Conservation (phyloP, 495 filamentous ascomycete species). For the Penicillium canariense region DNA sequence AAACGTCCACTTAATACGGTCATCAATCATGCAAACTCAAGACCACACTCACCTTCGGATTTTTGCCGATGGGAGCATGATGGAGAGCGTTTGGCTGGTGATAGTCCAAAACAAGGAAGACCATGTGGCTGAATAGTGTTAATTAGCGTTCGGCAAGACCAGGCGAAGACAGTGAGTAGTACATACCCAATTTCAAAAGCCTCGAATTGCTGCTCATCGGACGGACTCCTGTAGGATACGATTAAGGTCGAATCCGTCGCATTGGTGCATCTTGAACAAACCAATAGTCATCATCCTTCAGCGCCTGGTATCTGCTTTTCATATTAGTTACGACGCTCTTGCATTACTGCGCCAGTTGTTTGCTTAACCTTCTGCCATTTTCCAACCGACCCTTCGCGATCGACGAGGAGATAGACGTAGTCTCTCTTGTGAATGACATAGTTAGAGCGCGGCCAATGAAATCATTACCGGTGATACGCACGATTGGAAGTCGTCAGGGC, state of each 20-base stretch:
- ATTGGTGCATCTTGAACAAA: neutral
- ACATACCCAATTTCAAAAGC: conserved; percentile 23
- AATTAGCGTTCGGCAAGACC: neutral
- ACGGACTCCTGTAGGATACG: conserved; percentile 13
- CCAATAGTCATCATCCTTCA: conserved; percentile 13
- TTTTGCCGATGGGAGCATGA: conserved; percentile 10
- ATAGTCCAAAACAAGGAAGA: conserved; percentile 16
- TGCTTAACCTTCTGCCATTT: conserved; percentile 22
- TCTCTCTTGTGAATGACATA: conserved; percentile 10
- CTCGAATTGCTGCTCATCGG: conserved; percentile 28
- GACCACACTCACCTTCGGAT: neutral
- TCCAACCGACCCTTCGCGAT: conserved; percentile 16
- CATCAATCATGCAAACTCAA: neutral
- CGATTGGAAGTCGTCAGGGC: conserved; percentile 17
- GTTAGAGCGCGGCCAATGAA: neutral
- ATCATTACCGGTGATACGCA: neutral
- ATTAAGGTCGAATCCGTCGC: neutral
- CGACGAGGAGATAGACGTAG: conserved; percentile 18
- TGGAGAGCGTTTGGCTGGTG: conserved; percentile 17
- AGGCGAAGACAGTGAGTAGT: too few relatives aligned
- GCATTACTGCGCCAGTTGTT: neutral
- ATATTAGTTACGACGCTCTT: neutral
- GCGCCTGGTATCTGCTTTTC: conserved; percentile 12
- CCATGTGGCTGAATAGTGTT: conserved; percentile 14
- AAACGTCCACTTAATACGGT: neutral